These are phyloP conservation scores for Bodo saltans DNA, from an alignment of 78 protist genomes.

Conservation along the genomic window DNA sequence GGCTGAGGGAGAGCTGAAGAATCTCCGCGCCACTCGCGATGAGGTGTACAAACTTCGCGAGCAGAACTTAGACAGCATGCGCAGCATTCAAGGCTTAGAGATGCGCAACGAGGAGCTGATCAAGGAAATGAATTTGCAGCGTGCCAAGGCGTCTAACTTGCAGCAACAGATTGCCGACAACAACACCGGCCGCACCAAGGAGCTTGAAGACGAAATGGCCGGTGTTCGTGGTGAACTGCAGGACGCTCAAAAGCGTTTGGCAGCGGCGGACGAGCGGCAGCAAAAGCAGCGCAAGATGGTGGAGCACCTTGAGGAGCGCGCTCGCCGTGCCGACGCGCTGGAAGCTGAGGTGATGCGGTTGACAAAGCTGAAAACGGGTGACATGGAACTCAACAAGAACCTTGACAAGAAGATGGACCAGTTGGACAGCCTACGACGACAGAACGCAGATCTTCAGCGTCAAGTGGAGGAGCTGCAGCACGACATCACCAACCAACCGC, in stretches of 20 bases:
- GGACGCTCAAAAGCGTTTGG: neutral
- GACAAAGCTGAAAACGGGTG: neutral
- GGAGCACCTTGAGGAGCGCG: neutral
- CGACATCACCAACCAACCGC: neutral
- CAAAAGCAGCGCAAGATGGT: neutral
- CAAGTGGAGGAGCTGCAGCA: neutral
- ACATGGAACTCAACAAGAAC: constrained; percentile 5
- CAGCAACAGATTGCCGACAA: neutral
- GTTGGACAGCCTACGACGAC: neutral
- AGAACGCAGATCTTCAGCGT: neutral
- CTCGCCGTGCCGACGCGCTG: neutral
- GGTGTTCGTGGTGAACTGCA: neutral
- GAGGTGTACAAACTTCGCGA: neutral
- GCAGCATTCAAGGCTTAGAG: neutral
- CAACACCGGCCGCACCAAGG: neutral
- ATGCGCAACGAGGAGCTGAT: neutral
- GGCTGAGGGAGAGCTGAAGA: neutral
- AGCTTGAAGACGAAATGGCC: neutral
- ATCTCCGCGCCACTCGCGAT: neutral
- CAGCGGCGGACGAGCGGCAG: neutral
- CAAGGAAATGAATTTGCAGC: constrained; percentile 6
- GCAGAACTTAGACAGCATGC: neutral
- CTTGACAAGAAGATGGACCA: neutral
- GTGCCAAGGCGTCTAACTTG: neutral
- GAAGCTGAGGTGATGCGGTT: neutral